These are phyloP conservation scores for Xylariaceae sp. DNA, from an alignment of 2,329 filamentous ascomycete genomes.

Conservation along the genomic window DNA sequence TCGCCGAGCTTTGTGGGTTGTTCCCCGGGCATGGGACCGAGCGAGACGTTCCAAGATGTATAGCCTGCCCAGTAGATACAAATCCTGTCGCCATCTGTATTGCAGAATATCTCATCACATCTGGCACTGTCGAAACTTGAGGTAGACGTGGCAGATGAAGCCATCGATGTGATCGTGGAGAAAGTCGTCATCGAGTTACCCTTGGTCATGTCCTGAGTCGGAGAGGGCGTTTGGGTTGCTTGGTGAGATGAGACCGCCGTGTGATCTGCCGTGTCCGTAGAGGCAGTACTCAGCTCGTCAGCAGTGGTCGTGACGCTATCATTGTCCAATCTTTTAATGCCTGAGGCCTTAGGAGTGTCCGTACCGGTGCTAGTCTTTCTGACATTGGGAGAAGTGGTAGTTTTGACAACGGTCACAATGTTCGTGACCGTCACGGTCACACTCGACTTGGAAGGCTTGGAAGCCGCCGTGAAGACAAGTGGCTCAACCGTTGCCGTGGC, in stretches of 20 bases:
- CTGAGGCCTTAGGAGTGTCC: neutral
- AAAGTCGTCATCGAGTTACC: neutral
- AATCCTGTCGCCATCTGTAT: slow-evolving; percentile 19
- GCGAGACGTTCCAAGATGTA: slow-evolving; percentile 28
- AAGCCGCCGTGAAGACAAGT: neutral
- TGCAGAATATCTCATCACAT: slow-evolving; percentile 29
- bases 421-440: slow-evolving; percentile 1
- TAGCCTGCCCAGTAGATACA: slow-evolving; percentile 32
- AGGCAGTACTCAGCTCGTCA: neutral
- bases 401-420: slow-evolving; percentile 3
- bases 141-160: neutral
- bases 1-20: slow-evolving; percentile 21
- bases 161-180: slow-evolving; percentile 1
- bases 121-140: slow-evolving; percentile 1
- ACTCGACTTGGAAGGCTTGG: neutral
- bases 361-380: neutral
- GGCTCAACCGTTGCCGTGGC: neutral
- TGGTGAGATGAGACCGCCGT: neutral
- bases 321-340: neutral
- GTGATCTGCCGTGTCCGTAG: neutral
- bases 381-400: neutral
- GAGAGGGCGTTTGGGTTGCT: slow-evolving; percentile 1
- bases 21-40: slow-evolving; percentile 28
- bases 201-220: neutral
- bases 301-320: neutral